These are phyloP conservation scores for Viola odorata DNA, from an alignment of 345 rosid species.

Conservation along the genomic window DNA sequence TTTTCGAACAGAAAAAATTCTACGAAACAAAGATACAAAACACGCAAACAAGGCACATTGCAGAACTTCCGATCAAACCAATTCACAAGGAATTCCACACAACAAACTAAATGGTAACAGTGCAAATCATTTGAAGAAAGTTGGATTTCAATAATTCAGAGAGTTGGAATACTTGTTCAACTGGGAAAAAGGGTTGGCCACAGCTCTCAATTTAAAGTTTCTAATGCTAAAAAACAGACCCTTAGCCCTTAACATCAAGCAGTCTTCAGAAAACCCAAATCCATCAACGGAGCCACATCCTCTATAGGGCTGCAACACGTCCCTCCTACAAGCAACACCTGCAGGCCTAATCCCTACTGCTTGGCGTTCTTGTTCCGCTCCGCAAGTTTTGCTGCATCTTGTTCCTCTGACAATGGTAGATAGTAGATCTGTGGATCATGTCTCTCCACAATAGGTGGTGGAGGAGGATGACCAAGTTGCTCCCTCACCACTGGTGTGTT, in stretches of 20 bases:
- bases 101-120: not conserved
- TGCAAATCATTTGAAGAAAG: not conserved
- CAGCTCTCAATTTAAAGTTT: constrained; percentile 20
- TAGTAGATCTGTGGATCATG: constrained; percentile 82
- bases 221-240: constrained; percentile 20
- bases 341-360: constrained; percentile 43
- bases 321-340: constrained; percentile 33
- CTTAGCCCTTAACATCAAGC: constrained; percentile 20
- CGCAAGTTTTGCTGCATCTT: constrained; percentile 72
- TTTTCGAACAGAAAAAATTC: no score
- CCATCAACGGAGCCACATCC: constrained; percentile 19
- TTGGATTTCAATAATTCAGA: not conserved
- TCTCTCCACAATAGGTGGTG: constrained; percentile 59
- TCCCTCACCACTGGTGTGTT: constrained; percentile 48
- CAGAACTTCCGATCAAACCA: no score
- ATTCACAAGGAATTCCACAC: not conserved
- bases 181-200: constrained; percentile 15
- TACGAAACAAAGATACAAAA: no score
- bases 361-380: constrained; percentile 29
- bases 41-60: no score
- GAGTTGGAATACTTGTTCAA: constrained; percentile 15
- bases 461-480: constrained; percentile 50
- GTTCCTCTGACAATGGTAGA: constrained; percentile 83
- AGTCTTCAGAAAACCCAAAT: constrained; percentile 23
- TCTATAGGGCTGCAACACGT: constrained; percentile 21